These are phyloP conservation scores for Calcarisporium arbuscula DNA, from an alignment of 2,329 filamentous ascomycete genomes.

Conservation along the genomic window DNA sequence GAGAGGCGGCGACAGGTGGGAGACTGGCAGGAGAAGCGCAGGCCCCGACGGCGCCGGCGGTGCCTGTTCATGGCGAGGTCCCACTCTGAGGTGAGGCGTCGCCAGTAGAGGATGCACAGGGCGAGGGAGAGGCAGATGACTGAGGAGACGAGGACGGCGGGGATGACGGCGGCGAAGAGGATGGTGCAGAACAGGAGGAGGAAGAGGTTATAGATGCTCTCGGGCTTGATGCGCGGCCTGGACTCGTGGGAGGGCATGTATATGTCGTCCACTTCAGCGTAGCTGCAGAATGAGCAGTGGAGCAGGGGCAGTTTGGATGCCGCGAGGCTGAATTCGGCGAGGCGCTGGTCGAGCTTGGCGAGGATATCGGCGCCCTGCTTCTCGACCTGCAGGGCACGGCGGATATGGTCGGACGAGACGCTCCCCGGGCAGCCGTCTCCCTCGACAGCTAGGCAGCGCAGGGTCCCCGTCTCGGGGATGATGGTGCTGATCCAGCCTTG, in stretches of 20 bases:
- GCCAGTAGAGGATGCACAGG: conserved; percentile 35
- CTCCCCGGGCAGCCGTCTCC: conserved; percentile 66
- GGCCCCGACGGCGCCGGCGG: conserved; percentile 62
- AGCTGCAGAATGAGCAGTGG: conserved; percentile 84
- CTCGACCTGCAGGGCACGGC: conserved; percentile 64
- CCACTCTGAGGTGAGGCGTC: conserved; percentile 41
- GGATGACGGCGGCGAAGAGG: conserved; percentile 49
- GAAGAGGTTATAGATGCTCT: conserved; percentile 39
- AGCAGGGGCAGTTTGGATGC: conserved; percentile 70
- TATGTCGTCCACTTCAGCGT: conserved; percentile 79
- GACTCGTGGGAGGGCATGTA: conserved; percentile 54
- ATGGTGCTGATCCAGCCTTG: conserved; percentile 86
- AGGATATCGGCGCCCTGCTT: conserved; percentile 66
- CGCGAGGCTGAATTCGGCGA: conserved; percentile 69
- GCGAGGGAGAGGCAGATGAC: conserved; percentile 37
- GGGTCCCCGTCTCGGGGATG: conserved; percentile 62
- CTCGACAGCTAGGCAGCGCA: conserved; percentile 77
- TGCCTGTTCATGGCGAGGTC: conserved; percentile 58
- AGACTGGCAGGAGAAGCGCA: conserved; percentile 71
- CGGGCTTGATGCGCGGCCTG: conserved; percentile 49
- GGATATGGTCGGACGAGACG: conserved; percentile 63
- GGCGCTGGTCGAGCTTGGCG: conserved; percentile 68
- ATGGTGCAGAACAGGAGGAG: conserved; percentile 48
- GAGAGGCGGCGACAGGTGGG: conserved; percentile 62
- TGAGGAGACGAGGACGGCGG: conserved; percentile 42